A percentile compares a stretch with the other conserved stretches of the same genome.
Conservation (phyloP, 1,284 basidiomycete genomes). For the Flammula alnicola region DNA sequence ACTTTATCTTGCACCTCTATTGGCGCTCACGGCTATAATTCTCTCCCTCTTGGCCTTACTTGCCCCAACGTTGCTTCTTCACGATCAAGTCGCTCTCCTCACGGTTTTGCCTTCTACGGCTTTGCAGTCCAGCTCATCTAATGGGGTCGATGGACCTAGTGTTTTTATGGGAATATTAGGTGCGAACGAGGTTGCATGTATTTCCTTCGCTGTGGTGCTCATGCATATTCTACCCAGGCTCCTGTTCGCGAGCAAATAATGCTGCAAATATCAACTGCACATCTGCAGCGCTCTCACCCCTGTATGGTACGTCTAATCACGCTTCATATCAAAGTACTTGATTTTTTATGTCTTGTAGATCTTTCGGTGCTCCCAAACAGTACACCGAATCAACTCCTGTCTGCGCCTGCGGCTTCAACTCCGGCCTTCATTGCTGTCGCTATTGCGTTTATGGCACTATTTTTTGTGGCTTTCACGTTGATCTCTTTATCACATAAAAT, state of each 20-base stretch:
- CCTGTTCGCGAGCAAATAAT: slow-evolving; percentile 62
- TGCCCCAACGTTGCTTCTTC: slow-evolving; percentile 63
- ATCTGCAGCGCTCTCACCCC: slow-evolving; percentile 56
- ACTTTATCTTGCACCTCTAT: slow-evolving; percentile 69
- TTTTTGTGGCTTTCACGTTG: slow-evolving; percentile 69
- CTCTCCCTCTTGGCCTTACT: slow-evolving; percentile 69
- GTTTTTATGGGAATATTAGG: slow-evolving; percentile 71
- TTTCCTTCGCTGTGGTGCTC: too few species aligned
- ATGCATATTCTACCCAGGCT: slow-evolving; percentile 49
- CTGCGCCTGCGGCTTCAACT: slow-evolving; percentile 64
- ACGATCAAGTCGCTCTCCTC: slow-evolving; percentile 65
- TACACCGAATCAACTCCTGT: slow-evolving; percentile 59
- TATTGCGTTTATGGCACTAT: slow-evolving; percentile 62
- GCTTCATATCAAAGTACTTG: not conserved
- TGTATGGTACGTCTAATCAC: slow-evolving; percentile 53
- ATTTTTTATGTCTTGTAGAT: slow-evolving; percentile 47
- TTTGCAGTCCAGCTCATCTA: slow-evolving; percentile 44
- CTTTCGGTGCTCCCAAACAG: slow-evolving; percentile 61
- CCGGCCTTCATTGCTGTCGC: slow-evolving; percentile 70
- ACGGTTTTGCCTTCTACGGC: slow-evolving; percentile 62
- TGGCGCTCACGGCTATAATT: slow-evolving; percentile 67
- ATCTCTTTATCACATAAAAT: slow-evolving; percentile 71
- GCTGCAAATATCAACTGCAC: slow-evolving; percentile 60
- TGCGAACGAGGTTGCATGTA: too few species aligned
- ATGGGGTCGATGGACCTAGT: slow-evolving; percentile 69